A percentile compares a stretch with the other conserved stretches of the same genome.
These are phyloP conservation scores for Groenewaldozyma auringiensis DNA, from an alignment of 1,139 yeast genomes.

Conservation along the genomic window DNA sequence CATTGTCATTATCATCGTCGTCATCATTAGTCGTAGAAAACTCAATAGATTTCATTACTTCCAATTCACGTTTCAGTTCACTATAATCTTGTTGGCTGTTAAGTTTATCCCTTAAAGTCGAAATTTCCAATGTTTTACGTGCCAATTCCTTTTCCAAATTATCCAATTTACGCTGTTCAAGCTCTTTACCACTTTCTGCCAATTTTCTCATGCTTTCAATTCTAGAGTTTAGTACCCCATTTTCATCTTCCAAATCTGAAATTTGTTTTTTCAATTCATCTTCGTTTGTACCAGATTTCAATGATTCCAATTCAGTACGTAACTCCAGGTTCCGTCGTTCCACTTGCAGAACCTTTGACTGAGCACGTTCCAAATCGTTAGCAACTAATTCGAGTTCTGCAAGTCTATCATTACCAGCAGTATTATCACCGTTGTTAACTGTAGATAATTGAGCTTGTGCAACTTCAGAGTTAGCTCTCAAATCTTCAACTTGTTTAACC, in stretches of 20 bases:
- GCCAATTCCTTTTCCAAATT: conserved; percentile 40
- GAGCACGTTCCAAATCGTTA: conserved; percentile 68
- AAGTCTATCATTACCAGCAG: conserved; percentile 21
- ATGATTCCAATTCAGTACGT: conserved; percentile 52
- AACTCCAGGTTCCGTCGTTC: conserved; percentile 74
- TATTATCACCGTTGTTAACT: conserved; percentile 16
- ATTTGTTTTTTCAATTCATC: conserved; percentile 41
- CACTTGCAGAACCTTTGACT: conserved; percentile 58
- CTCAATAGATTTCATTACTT: conserved; percentile 43
- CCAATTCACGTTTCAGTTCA: conserved; percentile 67
- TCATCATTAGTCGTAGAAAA: conserved; percentile 12
- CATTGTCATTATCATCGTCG: conserved; percentile 28
- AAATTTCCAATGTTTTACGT: conserved; percentile 45
- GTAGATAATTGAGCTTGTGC: conserved; percentile 26
- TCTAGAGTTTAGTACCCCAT: conserved; percentile 51
- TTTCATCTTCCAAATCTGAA: conserved; percentile 41
- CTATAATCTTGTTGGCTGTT: conserved; percentile 76
- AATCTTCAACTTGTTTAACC: conserved; percentile 29
- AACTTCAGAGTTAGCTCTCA: conserved; percentile 27
- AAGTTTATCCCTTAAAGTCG: conserved; percentile 45
- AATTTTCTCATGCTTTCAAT: conserved; percentile 35
- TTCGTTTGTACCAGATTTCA: conserved; percentile 40
- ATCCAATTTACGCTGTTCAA: conserved; percentile 35
- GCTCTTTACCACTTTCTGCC: conserved; percentile 13
- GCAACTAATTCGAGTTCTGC: conserved; percentile 58